A percentile compares a stretch with the other conserved stretches of the same genome.
These are phyloP conservation scores for Psilocybe tampanensis DNA, from an alignment of 768 basidiomycete genomes.

Conservation along the genomic window DNA sequence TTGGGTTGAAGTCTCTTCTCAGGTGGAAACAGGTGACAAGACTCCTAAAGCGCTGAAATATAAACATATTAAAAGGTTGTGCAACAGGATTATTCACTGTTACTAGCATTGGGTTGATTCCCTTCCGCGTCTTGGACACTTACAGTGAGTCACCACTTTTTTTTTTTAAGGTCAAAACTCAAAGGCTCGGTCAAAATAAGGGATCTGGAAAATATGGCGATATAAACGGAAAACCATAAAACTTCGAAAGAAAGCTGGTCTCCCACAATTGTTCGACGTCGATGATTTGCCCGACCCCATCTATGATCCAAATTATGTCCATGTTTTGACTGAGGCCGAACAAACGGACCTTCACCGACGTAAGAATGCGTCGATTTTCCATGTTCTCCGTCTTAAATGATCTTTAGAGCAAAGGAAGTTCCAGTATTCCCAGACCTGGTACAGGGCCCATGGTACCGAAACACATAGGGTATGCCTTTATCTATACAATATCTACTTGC, in stretches of 20 bases:
- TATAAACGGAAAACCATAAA: slow-evolving; percentile 64
- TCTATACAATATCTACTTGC: not conserved
- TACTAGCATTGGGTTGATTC: slow-evolving; percentile 80
- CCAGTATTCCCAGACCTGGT: slow-evolving; percentile 79
- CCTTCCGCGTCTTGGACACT: slow-evolving; percentile 73
- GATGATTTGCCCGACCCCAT: slow-evolving; percentile 83
- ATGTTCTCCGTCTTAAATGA: not conserved
- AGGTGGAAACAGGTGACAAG: slow-evolving; percentile 73
- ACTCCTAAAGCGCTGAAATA: not conserved
- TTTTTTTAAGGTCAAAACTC: not conserved
- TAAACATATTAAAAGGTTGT: not conserved
- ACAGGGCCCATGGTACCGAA: slow-evolving; percentile 80
- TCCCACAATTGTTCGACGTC: slow-evolving; percentile 70
- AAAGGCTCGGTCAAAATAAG: slow-evolving; percentile 35
- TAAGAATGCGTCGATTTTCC: slow-evolving; percentile 34
- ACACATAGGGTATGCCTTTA: slow-evolving; percentile 64
- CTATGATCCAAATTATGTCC: slow-evolving; percentile 71
- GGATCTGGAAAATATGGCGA: slow-evolving; percentile 73
- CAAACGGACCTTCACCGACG: slow-evolving; percentile 67
- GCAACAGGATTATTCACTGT: slow-evolving; percentile 75
- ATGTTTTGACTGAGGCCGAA: slow-evolving; percentile 67
- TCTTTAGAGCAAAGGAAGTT: slow-evolving; percentile 67
- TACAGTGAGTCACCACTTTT: slow-evolving; percentile 51
- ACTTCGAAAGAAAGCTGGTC: slow-evolving; percentile 60
- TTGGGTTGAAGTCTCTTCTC: slow-evolving; percentile 81